These are phyloP conservation scores for Endotrypanum monterogeii DNA, from an alignment of 208 protist genomes.

Conservation along the genomic window DNA sequence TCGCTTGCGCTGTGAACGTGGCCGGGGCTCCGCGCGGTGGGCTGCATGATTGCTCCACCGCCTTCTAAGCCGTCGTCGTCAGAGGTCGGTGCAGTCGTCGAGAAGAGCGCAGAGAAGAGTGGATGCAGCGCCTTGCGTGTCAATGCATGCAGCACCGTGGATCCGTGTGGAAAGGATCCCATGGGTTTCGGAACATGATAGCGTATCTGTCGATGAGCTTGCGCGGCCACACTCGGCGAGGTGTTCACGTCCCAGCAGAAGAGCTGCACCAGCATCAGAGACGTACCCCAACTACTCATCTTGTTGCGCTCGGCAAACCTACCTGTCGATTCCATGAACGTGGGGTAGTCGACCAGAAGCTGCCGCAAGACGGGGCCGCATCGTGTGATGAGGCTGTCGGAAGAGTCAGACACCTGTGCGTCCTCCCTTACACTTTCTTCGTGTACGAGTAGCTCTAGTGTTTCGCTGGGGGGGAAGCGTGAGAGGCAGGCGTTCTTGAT, in stretches of 20 bases:
- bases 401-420: background rate
- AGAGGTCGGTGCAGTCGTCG: background rate
- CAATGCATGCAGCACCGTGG: constrained; percentile 14
- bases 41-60: background rate
- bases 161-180: background rate
- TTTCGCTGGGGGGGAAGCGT: constrained; percentile 22
- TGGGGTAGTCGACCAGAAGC: constrained; percentile 26
- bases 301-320: constrained; percentile 19
- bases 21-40: background rate
- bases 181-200: constrained; percentile 10
- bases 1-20: background rate
- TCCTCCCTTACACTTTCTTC: background rate
- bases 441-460: background rate
- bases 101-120: constrained; percentile 19
- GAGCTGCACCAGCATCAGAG: constrained; percentile 22
- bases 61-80: background rate
- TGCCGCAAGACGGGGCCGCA: constrained; percentile 10
- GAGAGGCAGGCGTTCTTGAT: constrained; percentile 25
- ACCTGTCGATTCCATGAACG: constrained; percentile 21
- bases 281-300: constrained; percentile 21
- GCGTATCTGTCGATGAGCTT: background rate
- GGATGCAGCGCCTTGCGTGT: constrained; percentile 12
- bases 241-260: constrained; percentile 26
- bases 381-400: background rate
- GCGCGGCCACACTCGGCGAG: background rate